Evolutionary conservation across 78 protist species (phyloP), one percentile per base, ranked within the genome.

Genomic region (Dictyostelium purpureum): DNA sequence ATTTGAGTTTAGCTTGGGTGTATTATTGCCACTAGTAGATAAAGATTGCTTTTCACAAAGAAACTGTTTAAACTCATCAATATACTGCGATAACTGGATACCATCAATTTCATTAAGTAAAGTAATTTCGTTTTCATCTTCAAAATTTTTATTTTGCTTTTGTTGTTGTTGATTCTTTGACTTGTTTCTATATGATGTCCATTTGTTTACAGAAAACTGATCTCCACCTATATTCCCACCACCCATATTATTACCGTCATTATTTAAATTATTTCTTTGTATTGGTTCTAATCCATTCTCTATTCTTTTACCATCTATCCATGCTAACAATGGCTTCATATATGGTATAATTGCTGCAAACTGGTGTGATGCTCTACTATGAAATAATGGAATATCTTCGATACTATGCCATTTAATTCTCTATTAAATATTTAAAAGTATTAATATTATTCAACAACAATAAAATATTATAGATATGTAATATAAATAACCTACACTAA

Each of bases 291-390:
- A 38, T 19, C 81, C 81, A 75, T 21, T n/a, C 28, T 75, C 81
- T 57, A 12, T 51, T 35, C 81, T 51, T 75, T 75, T 75, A 51
- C 52, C 52, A 26, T 75, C 81, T 0, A 51, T 75, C 81, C 81
- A 75, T 33, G 65, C 26, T 52, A 75, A 33, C 21, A 75, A 51
- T 75, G 47, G 81, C 35, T 81, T 81, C 11, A 85, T 76, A 73
- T 85, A 74, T 40, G 92, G 71, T 54, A 85, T 85, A 59, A 85
- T 85, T 6, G 92, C 92, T 7, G 92, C 92, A n/a, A 59, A 85
- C 47, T 85, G 92, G 61, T 85, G 92, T 73, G 92, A 85, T 45
- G n/a, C 37, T 74, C 92, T 85, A 73, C 70, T 49, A 56, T 85
- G 92, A 38, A 73, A 63, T 37, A 59, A 35, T 73, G 92, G 92